A percentile compares a stretch with the other conserved stretches of the same genome.
Evolutionary conservation across 345 rosid species (phyloP).

Genomic region (Salix purpurea): DNA sequence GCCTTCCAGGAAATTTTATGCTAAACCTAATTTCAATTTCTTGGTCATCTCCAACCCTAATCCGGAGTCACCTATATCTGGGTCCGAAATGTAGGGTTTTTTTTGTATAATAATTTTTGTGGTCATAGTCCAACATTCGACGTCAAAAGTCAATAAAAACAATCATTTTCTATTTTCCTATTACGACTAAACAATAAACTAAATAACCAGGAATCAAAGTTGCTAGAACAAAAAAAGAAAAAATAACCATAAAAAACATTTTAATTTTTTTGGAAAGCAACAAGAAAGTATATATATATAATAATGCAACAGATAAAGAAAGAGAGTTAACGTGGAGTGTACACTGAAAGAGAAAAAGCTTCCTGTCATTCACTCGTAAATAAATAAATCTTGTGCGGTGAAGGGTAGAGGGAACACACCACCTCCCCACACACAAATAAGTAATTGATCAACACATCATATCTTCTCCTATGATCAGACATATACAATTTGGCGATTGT

Average conservation of each 20-base stretch:
- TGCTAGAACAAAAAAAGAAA: neutral
- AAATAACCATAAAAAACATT: neutral
- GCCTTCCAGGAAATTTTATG: neutral
- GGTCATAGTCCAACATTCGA: neutral
- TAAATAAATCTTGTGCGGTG: too few relatives aligned
- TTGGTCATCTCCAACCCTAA: neutral
- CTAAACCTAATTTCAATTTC: neutral
- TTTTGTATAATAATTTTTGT: neutral
- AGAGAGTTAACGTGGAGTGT: constrained; percentile 43
- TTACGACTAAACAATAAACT: neutral
- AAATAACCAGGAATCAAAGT: neutral
- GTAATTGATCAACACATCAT: too few relatives aligned
- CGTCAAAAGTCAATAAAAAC: neutral
- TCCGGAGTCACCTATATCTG: neutral
- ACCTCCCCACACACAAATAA: too few relatives aligned
- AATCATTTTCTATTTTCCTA: neutral
- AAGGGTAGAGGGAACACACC: too few relatives aligned
- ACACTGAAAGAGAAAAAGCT: neutral
- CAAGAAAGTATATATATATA: neutral
- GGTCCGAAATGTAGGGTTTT: neutral
- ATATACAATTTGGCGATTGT: too few relatives aligned
- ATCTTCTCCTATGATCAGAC: too few relatives aligned
- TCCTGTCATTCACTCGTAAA: neutral
- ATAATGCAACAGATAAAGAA: too few relatives aligned
- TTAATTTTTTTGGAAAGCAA: neutral